Conservation (phyloP, 179 eudicot species). For the Carnegiea gigantea region DNA sequence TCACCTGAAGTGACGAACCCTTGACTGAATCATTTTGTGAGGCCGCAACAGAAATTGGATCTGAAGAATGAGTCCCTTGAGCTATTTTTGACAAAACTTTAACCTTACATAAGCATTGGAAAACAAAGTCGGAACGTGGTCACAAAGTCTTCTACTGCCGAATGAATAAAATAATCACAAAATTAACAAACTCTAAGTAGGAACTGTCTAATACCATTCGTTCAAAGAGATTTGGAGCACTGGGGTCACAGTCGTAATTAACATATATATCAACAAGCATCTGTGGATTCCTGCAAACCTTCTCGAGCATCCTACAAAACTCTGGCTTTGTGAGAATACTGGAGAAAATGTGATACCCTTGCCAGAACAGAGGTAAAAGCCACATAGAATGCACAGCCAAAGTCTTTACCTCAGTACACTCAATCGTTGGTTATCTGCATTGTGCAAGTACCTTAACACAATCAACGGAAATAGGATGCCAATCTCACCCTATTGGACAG, state of each 20-base stretch:
- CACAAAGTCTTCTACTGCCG: neutral
- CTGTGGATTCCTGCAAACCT: constrained; percentile 90
- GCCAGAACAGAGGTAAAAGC: constrained; percentile 8
- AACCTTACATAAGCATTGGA: constrained; percentile 46
- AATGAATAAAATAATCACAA: neutral
- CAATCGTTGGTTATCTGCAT: constrained; percentile 68
- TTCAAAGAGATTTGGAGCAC: constrained; percentile 92
- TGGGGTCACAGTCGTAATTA: constrained; percentile 93
- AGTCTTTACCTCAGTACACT: constrained; percentile 71
- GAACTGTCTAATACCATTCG: constrained; percentile 56
- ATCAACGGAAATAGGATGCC: constrained; percentile 95
- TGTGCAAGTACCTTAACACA: constrained; percentile 78
- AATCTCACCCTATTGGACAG: constrained; percentile 74
- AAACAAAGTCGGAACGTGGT: neutral
- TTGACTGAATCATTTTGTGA: constrained; percentile 77
- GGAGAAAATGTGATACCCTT: constrained; percentile 2
- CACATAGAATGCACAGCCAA: constrained; percentile 4
- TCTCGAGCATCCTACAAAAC: constrained; percentile 91
- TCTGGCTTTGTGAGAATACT: constrained; percentile 16
- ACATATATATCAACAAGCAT: constrained; percentile 95
- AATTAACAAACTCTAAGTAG: constrained; percentile 1
- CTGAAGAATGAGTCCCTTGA: constrained; percentile 83
- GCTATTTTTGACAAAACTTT: constrained; percentile 78
- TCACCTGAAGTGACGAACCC: constrained; percentile 93
- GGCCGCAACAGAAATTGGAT: constrained; percentile 72